Percentiles rank a stretch among this genome's conserved stretches.
Conservation (phyloP, 495 filamentous ascomycete species). For the Cercophora newfieldiana region DNA sequence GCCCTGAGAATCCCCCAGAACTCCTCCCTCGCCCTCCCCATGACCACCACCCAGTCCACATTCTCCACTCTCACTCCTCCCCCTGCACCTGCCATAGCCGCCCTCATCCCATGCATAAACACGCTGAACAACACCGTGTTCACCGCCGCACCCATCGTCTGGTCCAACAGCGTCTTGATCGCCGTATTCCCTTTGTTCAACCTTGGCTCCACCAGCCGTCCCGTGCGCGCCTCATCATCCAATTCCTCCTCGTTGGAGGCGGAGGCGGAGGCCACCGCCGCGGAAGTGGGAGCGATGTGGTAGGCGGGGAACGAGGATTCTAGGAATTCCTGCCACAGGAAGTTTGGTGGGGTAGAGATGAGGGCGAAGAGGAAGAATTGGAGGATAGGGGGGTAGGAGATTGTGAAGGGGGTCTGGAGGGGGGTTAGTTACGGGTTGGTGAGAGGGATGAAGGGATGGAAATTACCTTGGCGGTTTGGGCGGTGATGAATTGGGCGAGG, state of each 20-base stretch:
- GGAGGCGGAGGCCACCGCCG: slow-evolving; percentile 39
- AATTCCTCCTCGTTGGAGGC: slow-evolving; percentile 43
- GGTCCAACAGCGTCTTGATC: slow-evolving; percentile 82
- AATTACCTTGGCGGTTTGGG: slow-evolving; percentile 57
- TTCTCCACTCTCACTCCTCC: slow-evolving; percentile 32
- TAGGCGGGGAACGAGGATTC: slow-evolving; percentile 51
- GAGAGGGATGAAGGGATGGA: not conserved
- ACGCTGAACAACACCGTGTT: slow-evolving; percentile 76
- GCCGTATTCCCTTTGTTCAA: slow-evolving; percentile 70
- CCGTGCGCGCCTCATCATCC: slow-evolving; percentile 40
- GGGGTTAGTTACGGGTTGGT: not conserved
- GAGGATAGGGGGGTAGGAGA: slow-evolving; percentile 65
- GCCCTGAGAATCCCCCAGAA: slow-evolving; percentile 72
- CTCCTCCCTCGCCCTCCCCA: slow-evolving; percentile 48
- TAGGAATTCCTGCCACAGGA: slow-evolving; percentile 66
- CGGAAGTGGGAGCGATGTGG: slow-evolving; percentile 38
- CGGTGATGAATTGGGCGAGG: slow-evolving; percentile 74
- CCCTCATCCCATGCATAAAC: slow-evolving; percentile 43
- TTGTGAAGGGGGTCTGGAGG: slow-evolving; percentile 49
- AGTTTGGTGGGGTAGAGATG: slow-evolving; percentile 80
- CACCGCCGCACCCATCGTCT: slow-evolving; percentile 69
- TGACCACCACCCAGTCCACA: slow-evolving; percentile 38
- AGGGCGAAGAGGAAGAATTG: slow-evolving; percentile 78
- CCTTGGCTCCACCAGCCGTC: slow-evolving; percentile 46
- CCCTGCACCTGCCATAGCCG: slow-evolving; percentile 36